Percentiles rank a stretch among this genome's conserved stretches.
phyloP scores from a whole-genome alignment of 2,329 filamentous ascomycete species.

The Cadophora luteo-olivacea region DNA sequence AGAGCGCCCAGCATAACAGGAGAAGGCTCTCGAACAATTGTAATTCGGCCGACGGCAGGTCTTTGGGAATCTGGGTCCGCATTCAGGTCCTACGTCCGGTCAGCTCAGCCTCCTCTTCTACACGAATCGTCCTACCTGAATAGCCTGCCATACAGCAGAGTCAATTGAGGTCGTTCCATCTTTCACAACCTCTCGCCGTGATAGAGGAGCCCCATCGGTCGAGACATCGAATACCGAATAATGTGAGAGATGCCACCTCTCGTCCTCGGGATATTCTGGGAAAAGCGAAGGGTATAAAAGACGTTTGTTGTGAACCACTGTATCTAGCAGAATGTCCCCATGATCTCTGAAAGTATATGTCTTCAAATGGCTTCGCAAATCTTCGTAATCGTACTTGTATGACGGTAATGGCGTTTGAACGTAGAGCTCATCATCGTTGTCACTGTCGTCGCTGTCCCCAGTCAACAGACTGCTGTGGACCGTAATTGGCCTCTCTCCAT shows the following conservation, averaged over 20 bases:
- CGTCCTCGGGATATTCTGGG: conserved; percentile 32
- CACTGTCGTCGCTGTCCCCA: conserved; percentile 47
- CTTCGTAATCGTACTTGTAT: conserved; percentile 50
- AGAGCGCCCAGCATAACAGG: conserved; percentile 65
- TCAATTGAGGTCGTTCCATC: conserved; percentile 36
- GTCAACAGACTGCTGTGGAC: conserved; percentile 34
- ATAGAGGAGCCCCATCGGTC: conserved; percentile 38
- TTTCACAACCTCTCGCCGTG: conserved; percentile 32
- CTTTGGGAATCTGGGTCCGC: conserved; percentile 29
- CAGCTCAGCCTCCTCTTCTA: conserved; percentile 1
- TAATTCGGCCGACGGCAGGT: conserved; percentile 38
- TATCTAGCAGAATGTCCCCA: conserved; percentile 49
- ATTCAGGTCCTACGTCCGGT: conserved; percentile 36
- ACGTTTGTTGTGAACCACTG: conserved; percentile 34
- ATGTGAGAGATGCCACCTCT: conserved; percentile 37
- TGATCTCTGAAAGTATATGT: conserved; percentile 50
- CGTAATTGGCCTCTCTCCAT: conserved; percentile 27
- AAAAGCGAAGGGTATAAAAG: conserved; percentile 34
- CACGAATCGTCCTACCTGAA: conserved; percentile 29
- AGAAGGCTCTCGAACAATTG: conserved; percentile 64
- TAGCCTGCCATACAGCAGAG: conserved; percentile 38
- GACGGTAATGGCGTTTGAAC: conserved; percentile 49
- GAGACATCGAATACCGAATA: conserved; percentile 42
- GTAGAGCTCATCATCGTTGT: conserved; percentile 48
- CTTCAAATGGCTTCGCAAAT: conserved; percentile 52